Percentiles rank a stretch among this genome's conserved stretches.
phyloP scores from a whole-genome alignment of 2,329 filamentous ascomycete genomes.

The Aspergillus fumigatiaffinis region DNA sequence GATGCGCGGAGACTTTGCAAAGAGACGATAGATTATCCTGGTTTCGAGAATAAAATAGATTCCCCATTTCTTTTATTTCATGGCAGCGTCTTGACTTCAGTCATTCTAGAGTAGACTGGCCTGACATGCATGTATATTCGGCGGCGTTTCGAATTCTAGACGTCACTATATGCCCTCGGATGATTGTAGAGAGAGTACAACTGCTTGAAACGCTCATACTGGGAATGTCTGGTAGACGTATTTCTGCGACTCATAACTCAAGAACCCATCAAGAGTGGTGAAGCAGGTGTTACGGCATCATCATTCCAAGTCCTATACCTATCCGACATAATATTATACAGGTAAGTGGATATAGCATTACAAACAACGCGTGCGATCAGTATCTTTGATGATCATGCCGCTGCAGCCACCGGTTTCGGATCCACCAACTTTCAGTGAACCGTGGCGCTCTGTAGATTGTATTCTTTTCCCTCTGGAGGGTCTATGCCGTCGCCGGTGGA shows the following conservation, averaged over 20 bases:
- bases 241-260: not conserved
- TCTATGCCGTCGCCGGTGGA: not conserved
- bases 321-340: not conserved
- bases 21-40: conserved; percentile 26
- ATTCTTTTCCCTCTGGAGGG: not conserved
- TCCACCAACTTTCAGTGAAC: not conserved
- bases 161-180: not conserved
- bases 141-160: not conserved
- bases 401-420: not conserved
- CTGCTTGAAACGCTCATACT: not conserved
- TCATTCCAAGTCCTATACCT: not conserved
- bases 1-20: conserved; percentile 37
- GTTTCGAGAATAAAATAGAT: conserved; percentile 8
- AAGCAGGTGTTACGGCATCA: not conserved
- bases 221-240: not conserved
- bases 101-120: conserved; percentile 1
- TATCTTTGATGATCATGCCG: not conserved
- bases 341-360: not conserved
- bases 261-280: not conserved
- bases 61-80: conserved; percentile 13
- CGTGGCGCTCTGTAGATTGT: not conserved
- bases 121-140: not conserved
- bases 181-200: not conserved
- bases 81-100: conserved; percentile 2
- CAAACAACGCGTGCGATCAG: not conserved